Base-by-base conservation (phyloP, 768 basidiomycete species). In the Mycena indigotica region DNA sequence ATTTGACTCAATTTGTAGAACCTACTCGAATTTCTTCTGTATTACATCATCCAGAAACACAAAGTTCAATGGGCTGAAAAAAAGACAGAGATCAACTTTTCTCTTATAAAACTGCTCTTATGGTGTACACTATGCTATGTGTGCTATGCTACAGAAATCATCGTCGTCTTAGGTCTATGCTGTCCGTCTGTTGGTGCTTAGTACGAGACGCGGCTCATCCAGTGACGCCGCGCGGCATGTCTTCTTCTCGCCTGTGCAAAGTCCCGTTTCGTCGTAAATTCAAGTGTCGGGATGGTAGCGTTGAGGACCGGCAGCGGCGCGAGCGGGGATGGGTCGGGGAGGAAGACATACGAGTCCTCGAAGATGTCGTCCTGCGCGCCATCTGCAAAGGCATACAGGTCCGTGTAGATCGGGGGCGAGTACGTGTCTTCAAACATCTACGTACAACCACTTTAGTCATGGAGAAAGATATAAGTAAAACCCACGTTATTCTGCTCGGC, bases 311-410 rank as follows among this genome's bases (percentile, higher is more conserved):
- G 77, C 28, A 78, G 55, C 5, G 66, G 57, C 2, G 76, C 78
- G 24, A 68, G 69, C 2, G 81, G 80, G 0, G 78, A 75, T 19
- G 81, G 82, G 8, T 69, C 65, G 0, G 81, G 82, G 1, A 83
- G 67, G 28, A 49, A 73, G 46, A 52, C 54, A 63, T 87, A 86
- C 2, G 79, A 86, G 66, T 84, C 79, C 50, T 75, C 71, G 68
- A 91, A 90, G 58, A 91, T 89, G 68, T 91, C 88, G 52, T 80
- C 67, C 67, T 93, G 91, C 0, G 88, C 74, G 8, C 91, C 89
- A 65, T 92, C 84, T 10, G 61, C 56, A 70, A 89, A 92, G 66
- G 86, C 86, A 77, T 89, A 91, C 15, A 84, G 71, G 58, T 83
- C 80, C 65, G 80, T 85, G 71, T 92, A 92, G 56, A 82, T 80